Conservation (phyloP, 495 filamentous ascomycete genomes). For the Penicillium fimorum region DNA sequence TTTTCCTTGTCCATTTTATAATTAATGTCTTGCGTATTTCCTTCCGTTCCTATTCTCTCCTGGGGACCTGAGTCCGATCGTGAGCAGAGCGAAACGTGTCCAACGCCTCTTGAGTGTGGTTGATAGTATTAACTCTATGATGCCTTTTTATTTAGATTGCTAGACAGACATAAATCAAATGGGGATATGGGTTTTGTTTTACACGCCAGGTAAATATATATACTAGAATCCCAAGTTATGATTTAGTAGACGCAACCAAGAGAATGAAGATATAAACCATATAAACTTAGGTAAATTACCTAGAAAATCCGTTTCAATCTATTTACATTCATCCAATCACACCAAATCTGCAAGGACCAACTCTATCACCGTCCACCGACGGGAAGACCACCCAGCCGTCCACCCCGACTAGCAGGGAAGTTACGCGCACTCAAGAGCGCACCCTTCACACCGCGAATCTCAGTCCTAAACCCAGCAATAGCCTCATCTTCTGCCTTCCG, state of each 20-base stretch:
- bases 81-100: conserved; percentile 21
- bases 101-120: conserved; percentile 6
- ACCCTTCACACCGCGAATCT: conserved; percentile 92
- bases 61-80: conserved; percentile 18
- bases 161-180: conserved; percentile 16
- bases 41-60: conserved; percentile 13
- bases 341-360: not conserved
- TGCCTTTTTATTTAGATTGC: conserved; percentile 13
- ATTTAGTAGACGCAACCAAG: not conserved
- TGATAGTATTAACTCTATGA: not conserved
- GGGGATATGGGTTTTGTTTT: not conserved
- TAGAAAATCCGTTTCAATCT: not conserved
- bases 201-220: not conserved
- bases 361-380: conserved; percentile 16
- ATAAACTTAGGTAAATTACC: not conserved
- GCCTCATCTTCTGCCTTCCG: conserved; percentile 67
- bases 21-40: conserved; percentile 29
- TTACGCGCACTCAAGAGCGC: conserved; percentile 78
- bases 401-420: conserved; percentile 51
- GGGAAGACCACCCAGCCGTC: conserved; percentile 24
- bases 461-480: conserved; percentile 71
- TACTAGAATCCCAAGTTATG: not conserved
- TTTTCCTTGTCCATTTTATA: conserved; percentile 28
- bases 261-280: not conserved
- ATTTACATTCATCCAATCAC: not conserved